These are phyloP conservation scores for Monosporascus sp. DNA, from an alignment of 2,329 filamentous ascomycete species.

Conservation along the genomic window DNA sequence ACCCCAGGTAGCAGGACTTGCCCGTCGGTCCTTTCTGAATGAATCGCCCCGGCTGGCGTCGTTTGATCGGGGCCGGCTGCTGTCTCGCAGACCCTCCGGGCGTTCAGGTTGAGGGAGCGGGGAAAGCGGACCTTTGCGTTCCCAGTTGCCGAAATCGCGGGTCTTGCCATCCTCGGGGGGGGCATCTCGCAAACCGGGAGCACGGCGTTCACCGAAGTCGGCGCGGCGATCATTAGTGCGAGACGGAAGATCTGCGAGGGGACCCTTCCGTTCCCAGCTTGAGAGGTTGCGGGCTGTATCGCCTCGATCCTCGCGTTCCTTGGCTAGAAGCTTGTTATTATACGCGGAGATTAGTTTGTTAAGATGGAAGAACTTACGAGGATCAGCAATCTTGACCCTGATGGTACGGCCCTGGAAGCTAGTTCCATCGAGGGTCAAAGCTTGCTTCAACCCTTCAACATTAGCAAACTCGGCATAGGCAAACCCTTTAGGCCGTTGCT, in stretches of 20 bases:
- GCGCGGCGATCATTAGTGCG: constrained; percentile 42
- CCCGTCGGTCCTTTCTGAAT: constrained; percentile 57
- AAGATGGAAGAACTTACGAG: constrained; percentile 65
- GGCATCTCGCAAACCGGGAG: constrained; percentile 58
- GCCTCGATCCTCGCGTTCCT: constrained; percentile 62
- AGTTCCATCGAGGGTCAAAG: constrained; percentile 74
- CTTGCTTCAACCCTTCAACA: constrained; percentile 86
- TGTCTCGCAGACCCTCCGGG: constrained; percentile 46
- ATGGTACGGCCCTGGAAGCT: constrained; percentile 86
- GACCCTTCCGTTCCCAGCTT: constrained; percentile 92
- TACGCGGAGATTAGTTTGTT: constrained; percentile 1
- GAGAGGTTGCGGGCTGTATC: constrained; percentile 73
- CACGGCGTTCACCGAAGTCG: constrained; percentile 61
- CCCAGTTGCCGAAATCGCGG: constrained; percentile 86
- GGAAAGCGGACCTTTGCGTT: constrained; percentile 86
- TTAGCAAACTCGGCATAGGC: constrained; percentile 93
- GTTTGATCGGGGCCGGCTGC: constrained; percentile 46
- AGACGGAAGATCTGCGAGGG: constrained; percentile 63
- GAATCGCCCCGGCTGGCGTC: constrained; percentile 57
- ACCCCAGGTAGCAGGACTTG: constrained; percentile 73
- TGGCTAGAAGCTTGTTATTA: constrained; percentile 58
- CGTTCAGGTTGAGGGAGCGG: constrained; percentile 56
- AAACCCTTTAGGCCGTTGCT: constrained; percentile 93
- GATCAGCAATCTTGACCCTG: constrained; percentile 92
- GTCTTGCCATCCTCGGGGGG: constrained; percentile 69